Conservation (phyloP, 768 basidiomycete genomes). For the Lactarius deliciosus region DNA sequence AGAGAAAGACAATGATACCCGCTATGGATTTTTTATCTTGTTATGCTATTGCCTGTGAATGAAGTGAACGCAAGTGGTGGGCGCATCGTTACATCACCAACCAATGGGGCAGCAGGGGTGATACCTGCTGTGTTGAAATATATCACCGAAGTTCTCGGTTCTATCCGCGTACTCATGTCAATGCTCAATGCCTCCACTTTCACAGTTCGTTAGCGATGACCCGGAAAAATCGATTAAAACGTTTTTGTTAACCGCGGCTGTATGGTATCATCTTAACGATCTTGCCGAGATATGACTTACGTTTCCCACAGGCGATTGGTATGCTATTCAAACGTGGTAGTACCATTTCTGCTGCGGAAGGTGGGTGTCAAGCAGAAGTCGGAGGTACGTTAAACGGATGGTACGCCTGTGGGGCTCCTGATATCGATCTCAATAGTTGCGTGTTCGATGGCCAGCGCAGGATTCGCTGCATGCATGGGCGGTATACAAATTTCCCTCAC, state of each 20-base stretch:
- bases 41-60: slow-evolving; percentile 93
- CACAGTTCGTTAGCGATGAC: slow-evolving; percentile 85
- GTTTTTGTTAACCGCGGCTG: slow-evolving; percentile 86
- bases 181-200: slow-evolving; percentile 9
- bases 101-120: slow-evolving; percentile 91
- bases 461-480: slow-evolving; percentile 94
- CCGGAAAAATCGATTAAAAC: slow-evolving; percentile 85
- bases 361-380: slow-evolving; percentile 93
- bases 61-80: slow-evolving; percentile 94
- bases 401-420: neutral
- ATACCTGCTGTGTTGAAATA: slow-evolving; percentile 93
- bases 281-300: slow-evolving; percentile 17
- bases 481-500: slow-evolving; percentile 42
- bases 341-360: slow-evolving; percentile 94
- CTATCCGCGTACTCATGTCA: neutral
- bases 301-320: slow-evolving; percentile 64
- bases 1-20: slow-evolving; percentile 86
- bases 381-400: slow-evolving; percentile 53
- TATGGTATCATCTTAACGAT: slow-evolving; percentile 40
- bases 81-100: slow-evolving; percentile 91
- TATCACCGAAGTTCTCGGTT: slow-evolving; percentile 60
- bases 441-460: slow-evolving; percentile 93
- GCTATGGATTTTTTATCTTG: slow-evolving; percentile 92
- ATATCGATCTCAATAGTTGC: slow-evolving; percentile 54
- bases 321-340: slow-evolving; percentile 98